Base-by-base conservation (phyloP, 371 early-diverging fungal genomes). In the Mucor lusitanicus region DNA sequence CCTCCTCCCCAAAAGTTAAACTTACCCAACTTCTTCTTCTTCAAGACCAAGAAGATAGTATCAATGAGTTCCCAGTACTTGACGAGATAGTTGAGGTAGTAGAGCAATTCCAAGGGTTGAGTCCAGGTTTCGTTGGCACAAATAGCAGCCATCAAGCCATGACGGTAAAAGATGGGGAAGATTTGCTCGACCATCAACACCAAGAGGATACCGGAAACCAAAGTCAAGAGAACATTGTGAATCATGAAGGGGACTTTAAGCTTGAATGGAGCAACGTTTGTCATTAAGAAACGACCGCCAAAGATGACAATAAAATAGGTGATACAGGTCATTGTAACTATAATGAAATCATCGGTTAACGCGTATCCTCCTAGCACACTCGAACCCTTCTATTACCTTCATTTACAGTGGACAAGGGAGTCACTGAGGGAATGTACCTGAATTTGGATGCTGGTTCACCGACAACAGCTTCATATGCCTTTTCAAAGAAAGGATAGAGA, bases 11-110 rank as follows among this genome's bases (percentile, higher is more conserved):
- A 59, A 23, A 28, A 62, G 27, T 23, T 37, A 55, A 33, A 60
- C 68, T 74, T 71, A 71, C 71, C 75, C 23, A 71, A 59, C 17
- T 74, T 74, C 61, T 78, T 78, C 75, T 78, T 78, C 50, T 75
- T 78, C 59, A 78, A 65, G 2, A 78, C 75, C 55, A 78, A 64
- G 30, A 78, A 78, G 37, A 74, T 56, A 19, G 78, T 78, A 59
- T 78, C 78, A 56, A 75, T 63, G 25, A 95, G 82, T 76, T 95
- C 95, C 86, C 90, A 92, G 80, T 90, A 95, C 80, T 95, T 95
- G 70, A 90, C 85, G 58, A 94, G 81, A 72, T 94, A 94, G 82
- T 95, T 95, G 61, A 92, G 82, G 72, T 93, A 94, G 81, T 93
- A 94, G 50, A 92, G 73, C 54, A 90, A 67, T 73, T 91, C 92